Base-by-base conservation (phyloP, 495 filamentous ascomycete genomes). In the Rostrohypoxylon terebratum region DNA sequence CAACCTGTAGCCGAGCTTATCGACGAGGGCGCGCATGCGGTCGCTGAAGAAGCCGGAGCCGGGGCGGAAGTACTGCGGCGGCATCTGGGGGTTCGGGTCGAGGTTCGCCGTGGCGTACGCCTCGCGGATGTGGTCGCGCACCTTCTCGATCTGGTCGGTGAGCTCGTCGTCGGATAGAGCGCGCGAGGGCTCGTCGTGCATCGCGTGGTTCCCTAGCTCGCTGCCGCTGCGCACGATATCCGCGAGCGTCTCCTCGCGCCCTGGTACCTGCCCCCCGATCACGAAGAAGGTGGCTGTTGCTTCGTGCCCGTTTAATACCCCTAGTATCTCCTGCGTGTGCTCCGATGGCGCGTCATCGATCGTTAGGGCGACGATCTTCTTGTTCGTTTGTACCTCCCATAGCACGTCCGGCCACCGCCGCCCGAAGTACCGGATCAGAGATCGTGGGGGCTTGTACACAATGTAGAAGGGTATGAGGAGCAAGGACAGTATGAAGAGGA, bases 191-290 rank as follows among this genome's bases (percentile, higher is more conserved):
- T 95, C 92, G 80, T 97, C 93, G 75, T 86, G 83, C 92, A 94
- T 94, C 3, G 90, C 93, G 78, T 97, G 93, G 78, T 96, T 96
- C 47, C 86, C 93, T 9, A 94, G 83, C 77, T 94, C 92, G 73
- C 90, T 88, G 6, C 90, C 90, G 13, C 77, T 81, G 18, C 83
- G 77, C n/a, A 94, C 82, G 3, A 94, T 77, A 42, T 90, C 83
- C 40, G 83, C 75, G 21, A 96, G 82, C 0, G 86, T 80, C 1
- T 82, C 73, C 78, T 92, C 88, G 20, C 86, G 79, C 0, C 88
- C 90, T 0, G 82, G 42, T 0, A 94, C 88, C 78, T 97, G 93
- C 7, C 83, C 82, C 11, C 93, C 94, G 67, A 96, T 93, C 9
- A 93, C 79, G 78, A 94, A 95, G 75, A 94, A 94, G 0, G 92